Percentiles rank a stretch among this genome's conserved stretches.
Evolutionary conservation across 176 grass and related monocot genomes (phyloP).

Genomic region (Pharus latifolius): DNA sequence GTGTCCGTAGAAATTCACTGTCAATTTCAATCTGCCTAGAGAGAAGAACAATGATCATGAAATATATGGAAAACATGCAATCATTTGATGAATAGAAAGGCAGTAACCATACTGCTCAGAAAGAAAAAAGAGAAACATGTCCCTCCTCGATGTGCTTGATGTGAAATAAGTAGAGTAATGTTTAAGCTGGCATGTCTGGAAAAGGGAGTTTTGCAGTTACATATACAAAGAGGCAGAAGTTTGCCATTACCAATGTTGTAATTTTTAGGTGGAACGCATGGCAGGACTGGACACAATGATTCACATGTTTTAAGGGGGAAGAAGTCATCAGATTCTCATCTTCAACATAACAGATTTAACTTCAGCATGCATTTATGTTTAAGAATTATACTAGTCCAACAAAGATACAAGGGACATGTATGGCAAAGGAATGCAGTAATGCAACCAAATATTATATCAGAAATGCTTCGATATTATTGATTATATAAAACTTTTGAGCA

Average conservation of each 20-base stretch:
- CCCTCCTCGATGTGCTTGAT: too few relatives aligned
- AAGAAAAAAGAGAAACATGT: not conserved
- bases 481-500: not conserved
- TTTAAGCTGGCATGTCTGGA: too few relatives aligned
- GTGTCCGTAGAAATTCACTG: conserved; percentile 68
- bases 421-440: not conserved
- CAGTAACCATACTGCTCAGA: not conserved
- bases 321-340: not conserved
- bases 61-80: too few relatives aligned
- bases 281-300: not conserved
- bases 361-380: not conserved
- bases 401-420: not conserved
- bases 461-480: not conserved
- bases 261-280: not conserved
- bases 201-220: too few relatives aligned
- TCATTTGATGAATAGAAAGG: too few relatives aligned
- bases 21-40: conserved; percentile 88
- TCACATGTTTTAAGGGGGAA: not conserved
- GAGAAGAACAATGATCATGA: not conserved
- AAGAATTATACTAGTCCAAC: not conserved
- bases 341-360: not conserved
- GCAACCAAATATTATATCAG: not conserved
- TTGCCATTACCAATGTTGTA: not conserved
- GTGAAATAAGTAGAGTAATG: too few relatives aligned
- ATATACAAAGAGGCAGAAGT: too few relatives aligned